Evolutionary conservation across 805 yeast species (phyloP), one percentile per base, ranked within the genome.

Genomic region (Kodamaea nitidulidarum): DNA sequence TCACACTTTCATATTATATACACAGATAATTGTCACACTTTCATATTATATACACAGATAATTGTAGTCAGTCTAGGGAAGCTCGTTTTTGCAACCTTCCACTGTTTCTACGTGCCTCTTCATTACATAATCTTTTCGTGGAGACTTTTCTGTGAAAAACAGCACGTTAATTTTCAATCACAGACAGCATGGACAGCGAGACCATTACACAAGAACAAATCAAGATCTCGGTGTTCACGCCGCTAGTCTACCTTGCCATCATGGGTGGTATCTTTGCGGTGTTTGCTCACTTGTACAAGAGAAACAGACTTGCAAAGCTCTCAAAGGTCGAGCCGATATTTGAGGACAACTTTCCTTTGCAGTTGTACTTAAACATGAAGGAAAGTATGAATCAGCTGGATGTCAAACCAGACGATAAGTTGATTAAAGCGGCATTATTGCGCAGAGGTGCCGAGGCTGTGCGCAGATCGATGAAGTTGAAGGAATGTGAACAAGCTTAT

Each of bases 401-500:
- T 1, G 48, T 53, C 27, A 76, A 77, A 44, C 85, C 88, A 4
- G 88, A 90, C 47, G 91, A 83, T 16, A 86, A 81, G 52, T 81
- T 86, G 15, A 51, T 85, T 51, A 84, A 83, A 54, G 75, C 78
- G 1, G 79, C 80, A 1, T 59, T 75, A 40, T 65, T 75, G 42
- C 69, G 76, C 55, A 60, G 78, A 35, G 79, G 95, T n/a, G 84
- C 90, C 7, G 98, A 91, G 63, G 84, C 88, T 8, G 70, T 93
- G 41, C 80, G 95, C 61, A 76, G 96, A 54, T 72, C 93, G 44
- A 72, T 91, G 60, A 84, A 85, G 54, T 66, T 88, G 57, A 83
- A 84, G 57, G 97, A 91, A 56, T 71, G 76, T 45, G 84, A 84
- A 59, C 81, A 81, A 4, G 78, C 73, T 41, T 75, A 88, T 53